These are phyloP conservation scores for Pilobolus umbonatus DNA, from an alignment of 192 early-diverging fungal genomes.

Conservation along the genomic window DNA sequence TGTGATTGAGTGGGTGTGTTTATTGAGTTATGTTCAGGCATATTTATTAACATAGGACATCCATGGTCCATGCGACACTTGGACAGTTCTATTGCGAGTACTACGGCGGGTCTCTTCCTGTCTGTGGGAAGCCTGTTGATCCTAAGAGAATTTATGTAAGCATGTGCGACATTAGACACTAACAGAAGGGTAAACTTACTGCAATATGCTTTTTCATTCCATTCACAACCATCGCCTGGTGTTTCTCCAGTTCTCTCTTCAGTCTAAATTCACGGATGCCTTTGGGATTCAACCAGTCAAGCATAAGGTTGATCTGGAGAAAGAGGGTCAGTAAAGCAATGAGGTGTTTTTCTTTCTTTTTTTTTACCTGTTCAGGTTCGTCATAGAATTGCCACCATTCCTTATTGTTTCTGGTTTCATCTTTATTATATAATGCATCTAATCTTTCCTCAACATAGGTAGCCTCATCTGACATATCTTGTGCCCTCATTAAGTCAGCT, in stretches of 20 bases:
- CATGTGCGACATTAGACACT: not conserved
- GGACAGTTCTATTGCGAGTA: slow-evolving; percentile 36
- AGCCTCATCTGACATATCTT: slow-evolving; percentile 22
- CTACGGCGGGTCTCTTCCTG: slow-evolving; percentile 40
- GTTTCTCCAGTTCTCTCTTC: slow-evolving; percentile 50
- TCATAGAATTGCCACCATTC: slow-evolving; percentile 33
- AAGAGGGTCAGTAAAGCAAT: not conserved
- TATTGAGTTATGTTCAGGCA: slow-evolving; percentile 19
- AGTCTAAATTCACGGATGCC: slow-evolving; percentile 72
- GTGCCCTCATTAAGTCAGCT: slow-evolving; percentile 17
- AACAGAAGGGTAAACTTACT: slow-evolving; percentile 15
- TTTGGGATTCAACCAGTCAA: slow-evolving; percentile 71
- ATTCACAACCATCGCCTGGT: slow-evolving; percentile 35
- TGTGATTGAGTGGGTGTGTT: too few relatives aligned
- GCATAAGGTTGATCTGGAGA: slow-evolving; percentile 60
- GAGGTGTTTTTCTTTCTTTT: slow-evolving; percentile 6
- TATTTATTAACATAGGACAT: slow-evolving; percentile 26
- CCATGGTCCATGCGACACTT: slow-evolving; percentile 26
- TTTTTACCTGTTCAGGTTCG: slow-evolving; percentile 29
- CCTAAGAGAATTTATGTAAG: slow-evolving; percentile 6
- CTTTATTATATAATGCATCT: not conserved
- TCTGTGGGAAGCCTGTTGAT: slow-evolving; percentile 27
- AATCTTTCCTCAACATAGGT: slow-evolving; percentile 10
- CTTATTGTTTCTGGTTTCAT: not conserved
- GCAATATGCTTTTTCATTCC: slow-evolving; percentile 57